Evolutionary conservation across 108 stramenopile species (phyloP), one percentile per base, ranked within the genome.

Genomic region (Nannochloropsis salina): DNA sequence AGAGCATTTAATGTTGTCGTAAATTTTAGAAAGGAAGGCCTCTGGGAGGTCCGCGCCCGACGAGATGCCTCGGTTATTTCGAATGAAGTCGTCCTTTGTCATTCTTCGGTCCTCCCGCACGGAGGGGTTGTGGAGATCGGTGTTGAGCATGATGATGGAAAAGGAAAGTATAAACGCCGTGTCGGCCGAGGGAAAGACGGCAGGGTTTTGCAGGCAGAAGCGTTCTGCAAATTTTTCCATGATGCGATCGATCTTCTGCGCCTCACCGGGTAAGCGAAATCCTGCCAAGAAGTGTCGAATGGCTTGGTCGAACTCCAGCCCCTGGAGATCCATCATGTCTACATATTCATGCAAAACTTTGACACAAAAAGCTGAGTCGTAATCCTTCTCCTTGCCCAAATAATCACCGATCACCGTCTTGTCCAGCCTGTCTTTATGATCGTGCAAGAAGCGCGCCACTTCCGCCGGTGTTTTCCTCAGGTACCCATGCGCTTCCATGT

Each of bases 171-270:
- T 96, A 87, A 98, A 99, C 1, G 97, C 98, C 44, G 93, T 93
- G 89, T 99, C 98, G 9, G 97, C 96, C 40, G 91, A 95, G 8
- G 98, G 96, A 86, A 99, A 98, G 11, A 93, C 93, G 42, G 83
- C 87, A 9, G 92, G 90, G 89, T 96, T 96, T 86, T 96, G 95
- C 51, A 90, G 89, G 43, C 92, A 95, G 90, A 95, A 99, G 9
- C 94, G 92, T 89, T 96, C 98, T 20, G 98, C 97, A 90, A 98
- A 99, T 74, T 96, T 97, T 87, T 99, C 98, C 97, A 99, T 97
- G 85, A 99, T 98, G 43, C 98, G 97, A 89, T 99, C 98, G 91
- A 99, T 99, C 45, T 99, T 99, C 88, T 99, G 98, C 6, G 98
- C 98, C 93, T 99, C 98, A 11, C 98, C 98, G 41, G 98, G 98